Evolutionary conservation across 495 filamentous ascomycete genomes (phyloP).

Genomic region (Aspergillus avenaceus): DNA sequence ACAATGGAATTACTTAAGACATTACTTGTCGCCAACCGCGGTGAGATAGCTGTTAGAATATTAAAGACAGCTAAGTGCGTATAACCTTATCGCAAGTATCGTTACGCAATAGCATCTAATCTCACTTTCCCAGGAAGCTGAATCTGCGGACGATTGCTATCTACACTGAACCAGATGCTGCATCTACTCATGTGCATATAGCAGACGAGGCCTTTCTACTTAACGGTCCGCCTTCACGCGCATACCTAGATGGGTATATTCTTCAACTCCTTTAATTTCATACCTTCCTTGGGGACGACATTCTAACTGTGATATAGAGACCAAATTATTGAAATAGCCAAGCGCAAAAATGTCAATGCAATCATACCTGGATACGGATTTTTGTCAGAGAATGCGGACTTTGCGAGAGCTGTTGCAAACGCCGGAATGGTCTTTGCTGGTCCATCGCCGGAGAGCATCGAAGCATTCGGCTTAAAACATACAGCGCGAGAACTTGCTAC

Average conservation of each 20-base stretch:
- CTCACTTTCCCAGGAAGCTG: conserved; percentile 19
- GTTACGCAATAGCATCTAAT: background rate
- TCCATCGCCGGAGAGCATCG: conserved; percentile 48
- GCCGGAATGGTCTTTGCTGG: conserved; percentile 55
- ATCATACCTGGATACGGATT: conserved; percentile 59
- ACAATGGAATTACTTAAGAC: conserved; percentile 35
- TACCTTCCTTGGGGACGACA: no score
- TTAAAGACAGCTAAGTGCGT: conserved; percentile 37
- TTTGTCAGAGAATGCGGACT: conserved; percentile 55
- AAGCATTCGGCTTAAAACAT: conserved; percentile 56
- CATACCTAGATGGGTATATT: conserved; percentile 43
- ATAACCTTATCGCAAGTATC: background rate
- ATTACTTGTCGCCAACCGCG: conserved; percentile 50
- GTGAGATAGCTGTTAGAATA: conserved; percentile 53
- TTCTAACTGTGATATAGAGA: conserved; percentile 22
- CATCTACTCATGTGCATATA: conserved; percentile 47
- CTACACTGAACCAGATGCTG: conserved; percentile 52
- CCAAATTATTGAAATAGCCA: conserved; percentile 46
- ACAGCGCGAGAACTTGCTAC: conserved; percentile 47
- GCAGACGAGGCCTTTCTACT: conserved; percentile 51
- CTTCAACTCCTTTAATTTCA: background rate
- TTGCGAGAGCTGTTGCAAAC: conserved; percentile 41
- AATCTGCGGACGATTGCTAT: conserved; percentile 48
- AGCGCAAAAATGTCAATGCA: conserved; percentile 35
- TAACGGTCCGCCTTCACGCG: conserved; percentile 38